Conservation (phyloP, 2,329 filamentous ascomycete genomes). For the Colletotrichum sp. region DNA sequence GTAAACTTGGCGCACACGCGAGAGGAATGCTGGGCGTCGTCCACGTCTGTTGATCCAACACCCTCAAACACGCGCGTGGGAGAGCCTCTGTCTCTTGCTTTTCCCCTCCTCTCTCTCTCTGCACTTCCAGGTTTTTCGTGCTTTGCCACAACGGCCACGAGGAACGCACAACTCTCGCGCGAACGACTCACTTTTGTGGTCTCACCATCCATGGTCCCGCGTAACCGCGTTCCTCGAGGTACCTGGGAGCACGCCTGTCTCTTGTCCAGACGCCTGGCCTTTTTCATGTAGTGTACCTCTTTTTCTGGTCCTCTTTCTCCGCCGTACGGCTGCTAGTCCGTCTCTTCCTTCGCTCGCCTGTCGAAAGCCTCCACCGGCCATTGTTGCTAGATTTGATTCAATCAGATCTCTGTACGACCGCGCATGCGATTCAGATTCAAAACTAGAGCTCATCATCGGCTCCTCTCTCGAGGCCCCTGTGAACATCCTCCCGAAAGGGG, state of each 20-base stretch:
- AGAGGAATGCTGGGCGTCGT: background rate
- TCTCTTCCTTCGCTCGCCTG: background rate
- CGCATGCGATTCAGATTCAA: background rate
- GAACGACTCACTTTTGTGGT: background rate
- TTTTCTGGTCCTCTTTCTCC: background rate
- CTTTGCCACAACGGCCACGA: constrained; percentile 8
- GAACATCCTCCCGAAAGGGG: background rate
- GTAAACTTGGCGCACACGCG: background rate
- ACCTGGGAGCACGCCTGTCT: background rate
- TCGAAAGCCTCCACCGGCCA: background rate
- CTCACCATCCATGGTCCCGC: background rate
- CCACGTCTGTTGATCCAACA: background rate
- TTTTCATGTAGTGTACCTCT: background rate
- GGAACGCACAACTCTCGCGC: constrained; percentile 16
- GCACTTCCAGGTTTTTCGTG: background rate
- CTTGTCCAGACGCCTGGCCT: background rate
- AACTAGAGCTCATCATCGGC: background rate
- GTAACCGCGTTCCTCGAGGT: constrained; percentile 11
- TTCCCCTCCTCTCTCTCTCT: background rate
- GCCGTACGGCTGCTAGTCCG: background rate
- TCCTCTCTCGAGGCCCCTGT: background rate
- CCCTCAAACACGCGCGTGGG: constrained; percentile 1
- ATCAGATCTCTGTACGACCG: constrained; percentile 7
- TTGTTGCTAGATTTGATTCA: background rate
- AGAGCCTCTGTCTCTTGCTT: background rate